Evolutionary conservation across 768 basidiomycete species (phyloP).

Genomic region (Ramaria sp.): DNA sequence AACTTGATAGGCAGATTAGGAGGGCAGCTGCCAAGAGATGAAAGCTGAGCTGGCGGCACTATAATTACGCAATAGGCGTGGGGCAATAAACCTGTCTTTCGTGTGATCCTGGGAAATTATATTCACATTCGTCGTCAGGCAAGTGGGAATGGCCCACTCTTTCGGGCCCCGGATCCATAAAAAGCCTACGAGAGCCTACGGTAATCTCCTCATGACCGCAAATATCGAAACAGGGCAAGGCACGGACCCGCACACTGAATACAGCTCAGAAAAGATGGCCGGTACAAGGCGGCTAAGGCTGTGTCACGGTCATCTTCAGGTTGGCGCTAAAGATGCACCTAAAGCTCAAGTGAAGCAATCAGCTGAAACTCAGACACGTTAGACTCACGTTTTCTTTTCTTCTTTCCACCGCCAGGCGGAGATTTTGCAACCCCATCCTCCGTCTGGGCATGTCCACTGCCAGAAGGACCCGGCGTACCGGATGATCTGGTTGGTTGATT

Average conservation of each 20-base stretch:
- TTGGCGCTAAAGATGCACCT: neutral
- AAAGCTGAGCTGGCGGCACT: conserved; percentile 11
- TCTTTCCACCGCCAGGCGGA: conserved; percentile 45
- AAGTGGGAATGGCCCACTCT: neutral
- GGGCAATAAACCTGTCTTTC: neutral
- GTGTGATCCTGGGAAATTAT: neutral
- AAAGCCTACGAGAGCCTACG: neutral
- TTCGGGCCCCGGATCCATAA: neutral
- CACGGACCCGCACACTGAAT: neutral
- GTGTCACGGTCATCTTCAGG: neutral
- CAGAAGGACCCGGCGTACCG: conserved; percentile 23
- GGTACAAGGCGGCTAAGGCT: neutral
- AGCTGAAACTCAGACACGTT: neutral
- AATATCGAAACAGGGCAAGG: neutral
- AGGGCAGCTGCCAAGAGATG: conserved; percentile 66
- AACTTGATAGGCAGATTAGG: conserved; percentile 79
- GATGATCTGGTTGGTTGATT: conserved; percentile 22
- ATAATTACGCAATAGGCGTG: neutral
- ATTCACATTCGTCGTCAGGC: conserved; percentile 1
- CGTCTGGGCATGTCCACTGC: conserved; percentile 29
- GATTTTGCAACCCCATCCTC: conserved; percentile 36
- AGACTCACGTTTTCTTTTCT: conserved; percentile 65
- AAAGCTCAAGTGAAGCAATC: neutral
- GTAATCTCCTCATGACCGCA: neutral
- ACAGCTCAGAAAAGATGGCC: neutral